Evolutionary conservation across 176 grass and related monocot species (phyloP), one percentile per base, ranked within the genome.

Genomic region (Calamus simplicifolius): DNA sequence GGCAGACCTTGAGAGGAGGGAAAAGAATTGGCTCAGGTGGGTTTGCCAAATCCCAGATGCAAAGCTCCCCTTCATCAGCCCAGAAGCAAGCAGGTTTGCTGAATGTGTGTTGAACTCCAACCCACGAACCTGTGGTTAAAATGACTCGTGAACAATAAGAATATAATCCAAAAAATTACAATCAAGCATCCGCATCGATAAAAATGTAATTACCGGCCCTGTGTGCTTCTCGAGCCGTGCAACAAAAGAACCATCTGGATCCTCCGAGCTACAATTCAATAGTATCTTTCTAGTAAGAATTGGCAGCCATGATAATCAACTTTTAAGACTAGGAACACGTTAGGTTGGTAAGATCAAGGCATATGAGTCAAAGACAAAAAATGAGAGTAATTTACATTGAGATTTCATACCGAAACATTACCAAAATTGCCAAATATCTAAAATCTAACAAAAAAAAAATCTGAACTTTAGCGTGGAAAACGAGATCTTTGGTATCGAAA

Each of bases 41-140:
- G 8, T 92, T 89, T 57, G 75, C 81, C 43, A 98, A 76, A 89
- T 98, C 94, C 94, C 94, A 98, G 63, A 98, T 81, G 75, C 85
- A 92, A 50, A 83, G 78, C 64, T 89, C 79, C 58, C 94, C 94
- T 74, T 98, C 79, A 38, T 98, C 88, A 38, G 79, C 94, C 25
- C 94, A 15, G 94, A 98, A 30, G 88, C 88, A 29, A 98, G 94
- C 35, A 77, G 38, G 70, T 92, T 89, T 21, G 94, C 76, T 7
- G 81, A 68, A 54, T 93, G 72, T 30, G 80, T 69, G 25, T 79
- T 89, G 16, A 98, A 98, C 72, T 98, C 94, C 81, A 98, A 55
- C 19, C 94, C 94, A 54, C 79, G 65, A 62, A 98, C 94, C 94
- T 98, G 62, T n/a, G 13, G 55, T 64, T 21, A 29, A 27, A 69